Evolutionary conservation across 2,329 filamentous ascomycete genomes (phyloP), one percentile per base, ranked within the genome.

Genomic region (Trichophyton benhamiae): DNA sequence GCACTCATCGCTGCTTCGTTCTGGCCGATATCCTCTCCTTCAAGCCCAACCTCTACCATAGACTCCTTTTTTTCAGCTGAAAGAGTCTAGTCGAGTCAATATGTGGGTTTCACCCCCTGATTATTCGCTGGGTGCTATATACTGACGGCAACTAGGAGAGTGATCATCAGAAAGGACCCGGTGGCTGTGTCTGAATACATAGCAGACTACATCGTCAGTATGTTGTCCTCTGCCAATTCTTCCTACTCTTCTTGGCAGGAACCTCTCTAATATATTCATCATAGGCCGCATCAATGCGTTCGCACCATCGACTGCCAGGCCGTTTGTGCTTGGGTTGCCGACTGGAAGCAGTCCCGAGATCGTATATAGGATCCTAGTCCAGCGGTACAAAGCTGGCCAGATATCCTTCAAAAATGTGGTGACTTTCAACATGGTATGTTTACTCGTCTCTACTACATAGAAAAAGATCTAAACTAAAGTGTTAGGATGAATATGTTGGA

Each of bases 341-440:
- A 95, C 89, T 1, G 89, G 89, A 60, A 91, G 87, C 68, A 91
- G 87, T 65, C 89, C 89, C 1, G 82, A 91, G 64, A 80, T 83
- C 59, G 85, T 94, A 66, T 95, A 95, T 77, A 84, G 84, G 72
- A 81, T 86, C 67, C 81, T 95, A 27, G 89, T 94, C 57, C 69
- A 76, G 65, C 71, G 71, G 42, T 69, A 75, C 68, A 73, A 74
- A 62, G 69, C 71, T 44, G 69, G 67, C 59, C 71, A 89, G 71
- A 85, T 95, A 69, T 92, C 89, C 0, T 95, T 95, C 72, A 85
- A 87, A 70, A 83, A 95, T 86, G 88, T 95, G 69, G 83, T 94
- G 71, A 95, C 89, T 27, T 95, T 95, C 80, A 94, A 94, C 75
- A 94, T 94, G 89, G 86, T 87, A 80, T 62, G 76, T 48, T 63